A percentile compares a stretch with the other conserved stretches of the same genome.
These are phyloP conservation scores for Kregervanrija pseudodelftensis DNA, from an alignment of 805 yeast species.

Conservation along the genomic window DNA sequence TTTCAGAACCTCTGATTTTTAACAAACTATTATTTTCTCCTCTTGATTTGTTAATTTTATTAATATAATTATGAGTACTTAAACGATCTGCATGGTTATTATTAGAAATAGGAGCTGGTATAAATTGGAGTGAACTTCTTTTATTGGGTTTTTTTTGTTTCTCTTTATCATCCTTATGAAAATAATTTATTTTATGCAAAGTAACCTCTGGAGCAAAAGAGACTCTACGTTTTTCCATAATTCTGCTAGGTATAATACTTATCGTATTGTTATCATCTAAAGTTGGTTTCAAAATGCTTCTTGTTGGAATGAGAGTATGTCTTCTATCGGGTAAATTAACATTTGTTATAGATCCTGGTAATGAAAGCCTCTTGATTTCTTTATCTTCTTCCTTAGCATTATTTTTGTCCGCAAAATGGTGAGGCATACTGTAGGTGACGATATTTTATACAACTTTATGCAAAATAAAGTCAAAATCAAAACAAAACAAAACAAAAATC, in stretches of 20 bases:
- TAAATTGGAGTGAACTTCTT: constrained; percentile 3
- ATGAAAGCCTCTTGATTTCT: too few relatives aligned
- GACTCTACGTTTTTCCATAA: constrained; percentile 43
- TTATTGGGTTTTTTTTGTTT: constrained; percentile 1
- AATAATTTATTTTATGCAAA: constrained; percentile 36
- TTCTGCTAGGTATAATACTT: constrained; percentile 28
- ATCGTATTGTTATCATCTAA: constrained; percentile 29
- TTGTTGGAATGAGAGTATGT: constrained; percentile 30
- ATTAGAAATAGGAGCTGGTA: neutral
- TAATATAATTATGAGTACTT: constrained; percentile 1
- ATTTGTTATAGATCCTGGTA: too few relatives aligned
- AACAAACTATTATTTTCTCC: neutral
- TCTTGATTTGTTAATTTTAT: constrained; percentile 7
- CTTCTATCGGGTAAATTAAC: constrained; percentile 17
- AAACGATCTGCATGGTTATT: neutral
- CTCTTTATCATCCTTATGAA: constrained; percentile 5
- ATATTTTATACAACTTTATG: too few relatives aligned
- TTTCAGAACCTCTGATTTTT: neutral
- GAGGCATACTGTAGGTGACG: too few relatives aligned
- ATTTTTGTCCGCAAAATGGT: too few relatives aligned
- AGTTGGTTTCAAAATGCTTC: constrained; percentile 33
- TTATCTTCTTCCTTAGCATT: too few relatives aligned
- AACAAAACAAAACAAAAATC: too few relatives aligned
- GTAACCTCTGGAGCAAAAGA: constrained; percentile 75
- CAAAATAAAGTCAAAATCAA: too few relatives aligned